Conservation (phyloP, 345 rosid species). For the Euphorbia tirucalli region DNA sequence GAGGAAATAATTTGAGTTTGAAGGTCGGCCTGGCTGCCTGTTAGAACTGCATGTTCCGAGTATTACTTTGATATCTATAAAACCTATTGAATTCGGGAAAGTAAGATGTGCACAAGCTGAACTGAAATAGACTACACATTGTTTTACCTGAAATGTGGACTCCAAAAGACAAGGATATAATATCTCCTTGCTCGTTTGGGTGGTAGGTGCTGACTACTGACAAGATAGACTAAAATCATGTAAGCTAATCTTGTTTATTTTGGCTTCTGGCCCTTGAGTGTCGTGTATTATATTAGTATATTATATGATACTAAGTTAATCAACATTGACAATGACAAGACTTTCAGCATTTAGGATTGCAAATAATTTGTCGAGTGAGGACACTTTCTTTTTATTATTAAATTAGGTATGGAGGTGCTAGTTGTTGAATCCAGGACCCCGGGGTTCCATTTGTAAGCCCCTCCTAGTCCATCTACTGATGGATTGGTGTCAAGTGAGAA, state of each 20-base stretch:
- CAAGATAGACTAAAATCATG: background rate
- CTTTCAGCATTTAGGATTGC: background rate
- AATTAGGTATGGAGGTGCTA: no score
- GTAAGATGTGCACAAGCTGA: background rate
- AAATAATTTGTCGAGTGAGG: background rate
- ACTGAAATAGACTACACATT: background rate
- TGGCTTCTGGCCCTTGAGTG: no score
- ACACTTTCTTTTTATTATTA: no score
- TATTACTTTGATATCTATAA: background rate
- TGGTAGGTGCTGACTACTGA: background rate
- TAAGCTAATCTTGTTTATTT: background rate
- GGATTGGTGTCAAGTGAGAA: background rate
- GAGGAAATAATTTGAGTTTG: background rate
- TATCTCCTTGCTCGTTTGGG: background rate
- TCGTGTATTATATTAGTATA: background rate
- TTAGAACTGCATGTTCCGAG: background rate
- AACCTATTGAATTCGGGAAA: background rate
- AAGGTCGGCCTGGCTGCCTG: background rate
- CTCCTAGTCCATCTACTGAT: no score
- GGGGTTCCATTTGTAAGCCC: no score
- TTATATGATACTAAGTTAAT: background rate
- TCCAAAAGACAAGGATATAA: background rate
- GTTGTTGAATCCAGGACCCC: no score
- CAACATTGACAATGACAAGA: background rate
- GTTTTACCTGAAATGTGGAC: background rate